A percentile compares a stretch with the other conserved stretches of the same genome.
These are phyloP conservation scores for Populus tremula DNA, from an alignment of 345 rosid species.

Conservation along the genomic window DNA sequence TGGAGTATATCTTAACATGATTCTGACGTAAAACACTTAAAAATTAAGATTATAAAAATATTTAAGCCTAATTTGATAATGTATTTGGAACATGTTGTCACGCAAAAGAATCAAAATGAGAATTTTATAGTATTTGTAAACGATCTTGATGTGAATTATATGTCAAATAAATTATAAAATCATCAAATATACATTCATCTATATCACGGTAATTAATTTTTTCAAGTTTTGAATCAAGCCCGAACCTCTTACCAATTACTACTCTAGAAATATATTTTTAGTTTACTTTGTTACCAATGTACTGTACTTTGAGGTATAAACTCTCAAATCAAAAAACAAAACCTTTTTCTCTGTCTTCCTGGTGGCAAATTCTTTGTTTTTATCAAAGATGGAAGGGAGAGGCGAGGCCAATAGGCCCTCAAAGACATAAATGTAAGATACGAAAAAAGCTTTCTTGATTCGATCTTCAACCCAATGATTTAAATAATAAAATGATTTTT, in stretches of 20 bases:
- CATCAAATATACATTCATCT: too few species aligned
- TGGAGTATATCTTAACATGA: too few species aligned
- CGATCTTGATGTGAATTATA: too few species aligned
- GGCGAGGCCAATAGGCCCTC: constrained; percentile 3
- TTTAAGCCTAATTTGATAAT: too few species aligned
- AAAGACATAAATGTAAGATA: constrained; percentile 25
- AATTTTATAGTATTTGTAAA: too few species aligned
- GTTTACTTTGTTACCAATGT: neutral
- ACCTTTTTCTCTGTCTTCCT: neutral
- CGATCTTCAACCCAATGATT: constrained; percentile 35
- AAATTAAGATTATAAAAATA: too few species aligned
- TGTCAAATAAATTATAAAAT: too few species aligned
- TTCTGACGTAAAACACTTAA: too few species aligned
- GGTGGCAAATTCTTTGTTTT: neutral
- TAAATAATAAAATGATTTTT: constrained; percentile 1
- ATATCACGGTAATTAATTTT: too few species aligned
- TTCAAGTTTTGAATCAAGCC: too few species aligned
- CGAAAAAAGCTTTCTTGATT: constrained; percentile 37
- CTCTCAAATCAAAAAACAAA: constrained; percentile 15
- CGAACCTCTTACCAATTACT: neutral
- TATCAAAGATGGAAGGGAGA: constrained; percentile 7
- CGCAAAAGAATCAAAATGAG: too few species aligned
- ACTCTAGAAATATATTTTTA: neutral
- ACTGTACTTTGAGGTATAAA: constrained; percentile 8
- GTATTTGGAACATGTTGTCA: too few species aligned